Evolutionary conservation across 1,284 basidiomycete species (phyloP).

Genomic region (Cryptococcus neoformans): DNA sequence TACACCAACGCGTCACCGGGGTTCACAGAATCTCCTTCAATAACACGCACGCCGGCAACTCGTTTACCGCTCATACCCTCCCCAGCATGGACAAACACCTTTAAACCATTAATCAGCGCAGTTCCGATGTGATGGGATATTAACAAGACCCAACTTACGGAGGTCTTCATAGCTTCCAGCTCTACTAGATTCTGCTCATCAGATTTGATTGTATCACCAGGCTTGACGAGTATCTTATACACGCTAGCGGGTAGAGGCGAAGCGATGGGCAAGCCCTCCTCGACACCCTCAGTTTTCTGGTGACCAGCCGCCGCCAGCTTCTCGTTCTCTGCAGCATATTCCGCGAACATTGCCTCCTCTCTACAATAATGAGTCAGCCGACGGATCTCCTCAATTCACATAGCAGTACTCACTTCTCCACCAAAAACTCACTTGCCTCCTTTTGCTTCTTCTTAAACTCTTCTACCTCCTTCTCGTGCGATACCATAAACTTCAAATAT

Average conservation of each 20-base stretch:
- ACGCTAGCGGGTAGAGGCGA: neutral
- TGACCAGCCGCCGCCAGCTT: too few species aligned
- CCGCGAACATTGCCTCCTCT: neutral
- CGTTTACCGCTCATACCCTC: neutral
- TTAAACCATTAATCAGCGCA: neutral
- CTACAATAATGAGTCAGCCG: neutral
- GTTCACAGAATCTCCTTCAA: neutral
- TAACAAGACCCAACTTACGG: neutral
- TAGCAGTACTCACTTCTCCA: neutral
- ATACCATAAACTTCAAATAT: neutral
- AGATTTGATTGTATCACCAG: neutral
- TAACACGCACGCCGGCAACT: neutral
- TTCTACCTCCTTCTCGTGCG: neutral
- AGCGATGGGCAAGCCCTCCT: neutral
- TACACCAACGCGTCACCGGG: neutral
- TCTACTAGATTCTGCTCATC: slow-evolving; percentile 1
- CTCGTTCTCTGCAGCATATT: neutral
- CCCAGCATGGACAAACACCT: neutral
- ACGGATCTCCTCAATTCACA: too few species aligned
- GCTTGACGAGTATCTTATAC: neutral
- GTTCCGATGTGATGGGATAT: neutral
- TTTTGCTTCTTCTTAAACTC: neutral
- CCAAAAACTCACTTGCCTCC: neutral
- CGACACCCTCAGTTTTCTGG: neutral
- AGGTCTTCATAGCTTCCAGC: slow-evolving; percentile 2